Evolutionary conservation across 2,329 filamentous ascomycete genomes (phyloP).

Genomic region (Exserohilum rostratum): DNA sequence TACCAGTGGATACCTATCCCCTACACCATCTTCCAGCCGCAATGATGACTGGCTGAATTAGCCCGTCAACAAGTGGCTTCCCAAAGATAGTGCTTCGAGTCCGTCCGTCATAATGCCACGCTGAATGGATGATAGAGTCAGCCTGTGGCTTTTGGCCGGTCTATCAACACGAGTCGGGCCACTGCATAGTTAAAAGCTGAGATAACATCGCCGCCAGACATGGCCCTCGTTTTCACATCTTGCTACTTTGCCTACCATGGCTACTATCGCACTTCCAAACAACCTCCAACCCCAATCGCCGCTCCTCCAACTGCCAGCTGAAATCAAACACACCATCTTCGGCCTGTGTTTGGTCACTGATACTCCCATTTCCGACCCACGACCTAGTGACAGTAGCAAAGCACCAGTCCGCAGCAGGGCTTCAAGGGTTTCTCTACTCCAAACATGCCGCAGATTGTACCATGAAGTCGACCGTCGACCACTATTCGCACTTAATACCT

Average conservation of each 20-base stretch:
- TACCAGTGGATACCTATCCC: neutral
- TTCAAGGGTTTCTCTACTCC: constrained; percentile 40
- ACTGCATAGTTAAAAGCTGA: constrained; percentile 2
- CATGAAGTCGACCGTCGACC: constrained; percentile 39
- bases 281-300: constrained; percentile 41
- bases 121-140: neutral
- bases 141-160: constrained; percentile 1
- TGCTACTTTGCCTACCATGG: constrained; percentile 9
- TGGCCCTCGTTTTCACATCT: neutral
- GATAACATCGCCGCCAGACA: neutral
- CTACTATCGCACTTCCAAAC: constrained; percentile 16
- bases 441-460: constrained; percentile 46
- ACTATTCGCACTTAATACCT: constrained; percentile 44
- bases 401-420: neutral
- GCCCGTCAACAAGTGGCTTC: neutral
- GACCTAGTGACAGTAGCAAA: constrained; percentile 2
- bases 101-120: constrained; percentile 9
- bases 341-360: constrained; percentile 33
- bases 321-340: constrained; percentile 46
- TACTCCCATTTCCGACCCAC: constrained; percentile 34
- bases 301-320: constrained; percentile 41
- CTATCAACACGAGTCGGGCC: neutral
- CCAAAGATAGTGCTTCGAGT: neutral
- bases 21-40: neutral
- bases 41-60: neutral